phyloP scores from a whole-genome alignment of 2,329 filamentous ascomycete genomes.

The Immersiporthe knoxdaviesiana region DNA sequence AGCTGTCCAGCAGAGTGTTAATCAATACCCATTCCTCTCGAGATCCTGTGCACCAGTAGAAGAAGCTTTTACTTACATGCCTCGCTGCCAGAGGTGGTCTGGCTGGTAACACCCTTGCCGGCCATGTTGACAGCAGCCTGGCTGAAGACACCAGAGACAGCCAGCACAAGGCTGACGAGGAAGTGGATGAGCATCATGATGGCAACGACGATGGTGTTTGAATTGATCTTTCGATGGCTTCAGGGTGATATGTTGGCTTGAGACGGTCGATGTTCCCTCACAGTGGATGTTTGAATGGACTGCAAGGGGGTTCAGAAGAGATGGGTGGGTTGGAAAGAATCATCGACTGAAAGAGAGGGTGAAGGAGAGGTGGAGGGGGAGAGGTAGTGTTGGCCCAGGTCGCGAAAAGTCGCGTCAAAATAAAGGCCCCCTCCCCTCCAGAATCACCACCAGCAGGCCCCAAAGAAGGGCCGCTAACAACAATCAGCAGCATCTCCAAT shows the following conservation, averaged over 20 bases:
- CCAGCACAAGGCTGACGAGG: slow-evolving; percentile 1
- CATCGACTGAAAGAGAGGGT: background rate
- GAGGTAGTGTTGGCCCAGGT: background rate
- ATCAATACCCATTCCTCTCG: background rate
- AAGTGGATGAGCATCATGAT: background rate
- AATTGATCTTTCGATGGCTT: background rate
- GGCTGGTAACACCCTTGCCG: background rate
- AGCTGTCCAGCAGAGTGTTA: background rate
- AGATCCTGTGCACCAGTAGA: background rate
- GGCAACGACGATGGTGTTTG: background rate
- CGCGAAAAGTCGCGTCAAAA: slow-evolving; percentile 1
- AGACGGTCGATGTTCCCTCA: background rate
- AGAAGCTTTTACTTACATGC: background rate
- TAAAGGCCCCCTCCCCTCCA: background rate
- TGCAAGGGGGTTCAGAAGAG: background rate
- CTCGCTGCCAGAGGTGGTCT: background rate
- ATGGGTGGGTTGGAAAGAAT: background rate
- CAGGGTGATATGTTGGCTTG: background rate
- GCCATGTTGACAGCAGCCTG: background rate
- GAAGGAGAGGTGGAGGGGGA: background rate
- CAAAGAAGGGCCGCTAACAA: background rate
- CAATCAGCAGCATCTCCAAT: too few relatives aligned
- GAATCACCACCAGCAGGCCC: background rate
- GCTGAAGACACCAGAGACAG: background rate
- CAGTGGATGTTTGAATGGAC: background rate